Conservation (phyloP, 2,329 filamentous ascomycete species). For the Ascochyta pisi region DNA sequence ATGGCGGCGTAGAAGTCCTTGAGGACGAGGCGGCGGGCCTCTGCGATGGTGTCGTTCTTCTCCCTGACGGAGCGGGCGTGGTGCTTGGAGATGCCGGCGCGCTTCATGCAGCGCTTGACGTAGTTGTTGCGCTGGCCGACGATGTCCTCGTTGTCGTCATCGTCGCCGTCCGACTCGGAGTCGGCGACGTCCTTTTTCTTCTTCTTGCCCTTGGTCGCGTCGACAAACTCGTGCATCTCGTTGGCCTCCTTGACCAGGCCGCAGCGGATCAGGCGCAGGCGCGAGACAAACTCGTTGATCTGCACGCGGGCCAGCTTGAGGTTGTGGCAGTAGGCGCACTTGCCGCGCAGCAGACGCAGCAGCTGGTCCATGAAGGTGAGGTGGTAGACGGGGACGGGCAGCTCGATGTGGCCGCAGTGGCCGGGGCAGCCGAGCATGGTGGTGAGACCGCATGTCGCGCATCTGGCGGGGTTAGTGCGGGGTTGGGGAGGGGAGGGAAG, state of each 20-base stretch:
- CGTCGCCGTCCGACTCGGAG: constrained; percentile 64
- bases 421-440: constrained; percentile 80
- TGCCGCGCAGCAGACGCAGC: constrained; percentile 80
- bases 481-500: too few relatives aligned
- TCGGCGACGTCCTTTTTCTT: constrained; percentile 55
- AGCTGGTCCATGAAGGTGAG: constrained; percentile 96
- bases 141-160: constrained; percentile 67
- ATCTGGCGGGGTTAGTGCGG: constrained; percentile 2
- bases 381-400: constrained; percentile 92
- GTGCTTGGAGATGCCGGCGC: constrained; percentile 57
- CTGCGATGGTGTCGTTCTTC: constrained; percentile 84
- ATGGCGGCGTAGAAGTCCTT: constrained; percentile 83
- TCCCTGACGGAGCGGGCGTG: constrained; percentile 58
- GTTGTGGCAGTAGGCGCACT: constrained; percentile 89
- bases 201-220: constrained; percentile 48
- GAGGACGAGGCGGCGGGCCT: constrained; percentile 76
- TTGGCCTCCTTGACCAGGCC: constrained; percentile 76
- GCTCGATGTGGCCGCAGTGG: constrained; percentile 92
- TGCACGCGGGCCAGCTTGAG: constrained; percentile 80
- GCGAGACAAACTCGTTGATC: constrained; percentile 81
- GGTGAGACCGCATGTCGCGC: constrained; percentile 88
- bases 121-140: constrained; percentile 68
- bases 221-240: constrained; percentile 56
- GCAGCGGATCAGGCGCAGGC: constrained; percentile 83
- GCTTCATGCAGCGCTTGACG: constrained; percentile 74